Evolutionary conservation across 108 stramenopile species (phyloP).

Genomic region (Poteriospumella lacustris): DNA sequence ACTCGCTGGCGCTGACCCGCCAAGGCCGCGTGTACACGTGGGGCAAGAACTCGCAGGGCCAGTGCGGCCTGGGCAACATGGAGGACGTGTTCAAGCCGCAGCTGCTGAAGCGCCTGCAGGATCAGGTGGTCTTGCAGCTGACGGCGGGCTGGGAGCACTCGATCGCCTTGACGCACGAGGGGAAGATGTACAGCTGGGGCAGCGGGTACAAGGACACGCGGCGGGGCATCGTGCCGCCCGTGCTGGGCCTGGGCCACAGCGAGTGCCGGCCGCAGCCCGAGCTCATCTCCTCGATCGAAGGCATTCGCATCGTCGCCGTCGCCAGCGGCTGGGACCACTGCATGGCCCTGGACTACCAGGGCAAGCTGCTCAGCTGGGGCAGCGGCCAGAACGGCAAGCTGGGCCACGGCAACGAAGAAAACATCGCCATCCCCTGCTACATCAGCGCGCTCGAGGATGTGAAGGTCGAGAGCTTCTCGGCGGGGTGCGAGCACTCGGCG

Average conservation of each 20-base stretch:
- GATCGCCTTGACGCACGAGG: constrained; percentile 27
- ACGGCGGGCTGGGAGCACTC: constrained; percentile 52
- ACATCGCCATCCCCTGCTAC: constrained; percentile 12
- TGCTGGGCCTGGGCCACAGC: constrained; percentile 19
- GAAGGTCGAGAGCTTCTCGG: not conserved
- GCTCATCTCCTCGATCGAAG: not conserved
- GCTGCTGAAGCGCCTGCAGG: constrained; percentile 2
- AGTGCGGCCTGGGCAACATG: constrained; percentile 34
- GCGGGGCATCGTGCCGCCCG: not conserved
- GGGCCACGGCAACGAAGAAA: constrained; percentile 42
- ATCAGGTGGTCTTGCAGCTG: not conserved
- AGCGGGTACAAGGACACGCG: constrained; percentile 34
- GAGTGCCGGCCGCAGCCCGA: constrained; percentile 18
- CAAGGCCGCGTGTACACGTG: constrained; percentile 37
- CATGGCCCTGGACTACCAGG: constrained; percentile 34
- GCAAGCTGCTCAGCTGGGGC: constrained; percentile 45
- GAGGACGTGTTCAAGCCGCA: not conserved
- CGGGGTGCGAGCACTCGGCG: constrained; percentile 36
- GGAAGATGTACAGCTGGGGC: constrained; percentile 38
- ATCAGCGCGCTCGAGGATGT: not conserved
- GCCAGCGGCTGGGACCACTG: constrained; percentile 53
- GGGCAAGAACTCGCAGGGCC: constrained; percentile 46
- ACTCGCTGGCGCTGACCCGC: constrained; percentile 38
- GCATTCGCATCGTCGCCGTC: constrained; percentile 17
- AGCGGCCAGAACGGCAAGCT: constrained; percentile 45